Conservation (phyloP, 2,329 filamentous ascomycete species). For the Juglanconis sp. region DNA sequence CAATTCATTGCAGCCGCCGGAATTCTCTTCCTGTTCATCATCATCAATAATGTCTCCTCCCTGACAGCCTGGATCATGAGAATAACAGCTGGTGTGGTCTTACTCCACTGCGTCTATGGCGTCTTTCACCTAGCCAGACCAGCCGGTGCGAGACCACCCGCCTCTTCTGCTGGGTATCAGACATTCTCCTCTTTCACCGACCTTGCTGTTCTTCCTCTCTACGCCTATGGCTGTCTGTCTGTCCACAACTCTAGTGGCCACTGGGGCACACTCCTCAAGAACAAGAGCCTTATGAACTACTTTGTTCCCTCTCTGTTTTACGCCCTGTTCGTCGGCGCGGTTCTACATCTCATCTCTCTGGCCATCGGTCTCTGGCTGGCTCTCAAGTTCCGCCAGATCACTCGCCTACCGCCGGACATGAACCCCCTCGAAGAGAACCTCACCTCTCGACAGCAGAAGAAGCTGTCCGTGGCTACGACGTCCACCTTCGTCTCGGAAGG, state of each 20-base stretch:
- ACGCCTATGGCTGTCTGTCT: slow-evolving; percentile 51
- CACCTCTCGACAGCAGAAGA: slow-evolving; percentile 74
- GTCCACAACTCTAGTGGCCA: slow-evolving; percentile 39
- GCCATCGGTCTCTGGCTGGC: slow-evolving; percentile 71
- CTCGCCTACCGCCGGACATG: slow-evolving; percentile 83
- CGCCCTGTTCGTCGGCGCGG: slow-evolving; percentile 58
- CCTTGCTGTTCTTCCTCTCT: slow-evolving; percentile 51
- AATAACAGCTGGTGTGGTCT: slow-evolving; percentile 73
- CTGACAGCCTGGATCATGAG: slow-evolving; percentile 72
- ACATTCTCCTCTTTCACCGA: slow-evolving; percentile 77
- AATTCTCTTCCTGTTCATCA: slow-evolving; percentile 71
- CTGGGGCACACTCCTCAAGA: slow-evolving; percentile 69
- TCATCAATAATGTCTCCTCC: slow-evolving; percentile 65
- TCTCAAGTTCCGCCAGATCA: slow-evolving; percentile 77
- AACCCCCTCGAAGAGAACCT: slow-evolving; percentile 87
- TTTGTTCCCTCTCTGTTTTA: slow-evolving; percentile 69
- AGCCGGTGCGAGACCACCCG: slow-evolving; percentile 68
- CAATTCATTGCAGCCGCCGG: slow-evolving; percentile 69
- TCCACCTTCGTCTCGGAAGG: slow-evolving; percentile 40
- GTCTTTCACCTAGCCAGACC: slow-evolving; percentile 76
- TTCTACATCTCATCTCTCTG: slow-evolving; percentile 69
- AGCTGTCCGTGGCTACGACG: slow-evolving; percentile 50
- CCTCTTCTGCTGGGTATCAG: slow-evolving; percentile 84
- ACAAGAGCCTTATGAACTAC: slow-evolving; percentile 52
- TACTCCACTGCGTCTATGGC: slow-evolving; percentile 70